Evolutionary conservation across 495 filamentous ascomycete species (phyloP), one percentile per base, ranked within the genome.

Genomic region (Chlorociboria aeruginascens): DNA sequence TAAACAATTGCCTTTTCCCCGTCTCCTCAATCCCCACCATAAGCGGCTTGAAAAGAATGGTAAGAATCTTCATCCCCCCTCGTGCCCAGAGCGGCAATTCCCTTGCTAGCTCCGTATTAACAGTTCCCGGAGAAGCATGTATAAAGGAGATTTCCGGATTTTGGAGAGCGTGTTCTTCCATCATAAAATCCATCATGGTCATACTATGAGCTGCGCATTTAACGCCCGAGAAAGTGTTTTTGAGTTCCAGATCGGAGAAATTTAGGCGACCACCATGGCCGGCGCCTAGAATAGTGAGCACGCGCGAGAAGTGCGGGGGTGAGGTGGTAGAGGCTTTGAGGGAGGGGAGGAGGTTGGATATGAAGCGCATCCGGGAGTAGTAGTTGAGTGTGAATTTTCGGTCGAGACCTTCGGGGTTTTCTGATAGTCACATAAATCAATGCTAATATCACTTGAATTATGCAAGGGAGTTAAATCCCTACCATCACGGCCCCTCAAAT

Each of bases 131-230:
- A 42, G 62, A 76, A 12, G 64, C 57, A 47, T 85, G 82, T 3
- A 85, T 54, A 58, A 84, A 85, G 1, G 61, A 61, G 3, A 75
- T 74, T 2, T 64, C 60, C 1, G 74, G 73, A 25, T 77, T 63
- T 50, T 60, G 36, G 32, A 56, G 37, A 1, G 78, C 73, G 0
- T 79, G 43, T 3, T 61, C 60, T 38, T 77, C 74, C 14, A 44
- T 40, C 56, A 59, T 59, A 31, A 55, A 49, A 42, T 53, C 43
- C 25, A 55, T 59, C 56, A 59, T 59, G 29, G 49, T 12, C 13
- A 39, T 53, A 12, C 49, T 48, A 30, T 59, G 56, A n/a, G 7
- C 25, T 7, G 56, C 56, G 31, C 52, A 55, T 28, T 34, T 34
- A 3, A 20, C 0, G 31, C 46, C 43, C 0, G 46, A 43, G 46